Evolutionary conservation across 352 stramenopile genomes (phyloP).

Genomic region (Pythium periplocum): DNA sequence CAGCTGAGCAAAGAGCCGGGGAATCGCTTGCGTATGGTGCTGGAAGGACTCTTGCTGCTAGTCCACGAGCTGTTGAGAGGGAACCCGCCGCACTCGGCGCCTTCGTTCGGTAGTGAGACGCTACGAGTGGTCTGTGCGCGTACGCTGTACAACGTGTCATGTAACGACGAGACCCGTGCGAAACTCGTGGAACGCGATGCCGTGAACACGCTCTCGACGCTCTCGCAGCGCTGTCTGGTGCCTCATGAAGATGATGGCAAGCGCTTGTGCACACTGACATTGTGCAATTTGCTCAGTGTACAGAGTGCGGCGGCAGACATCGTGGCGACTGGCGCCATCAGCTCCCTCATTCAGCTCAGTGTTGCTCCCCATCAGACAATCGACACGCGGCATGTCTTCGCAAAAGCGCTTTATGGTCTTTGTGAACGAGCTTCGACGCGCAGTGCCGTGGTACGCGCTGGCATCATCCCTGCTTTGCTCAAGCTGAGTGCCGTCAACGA

Average conservation of each 20-base stretch:
- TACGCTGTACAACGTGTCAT: constrained; percentile 71
- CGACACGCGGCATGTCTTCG: constrained; percentile 54
- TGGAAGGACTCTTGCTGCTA: constrained; percentile 57
- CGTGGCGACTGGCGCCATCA: constrained; percentile 57
- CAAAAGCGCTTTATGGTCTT: constrained; percentile 58
- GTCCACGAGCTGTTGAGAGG: constrained; percentile 47
- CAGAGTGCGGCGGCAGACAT: constrained; percentile 69
- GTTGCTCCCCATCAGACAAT: constrained; percentile 36
- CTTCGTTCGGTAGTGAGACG: not conserved
- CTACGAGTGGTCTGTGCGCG: constrained; percentile 41
- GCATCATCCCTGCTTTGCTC: constrained; percentile 55
- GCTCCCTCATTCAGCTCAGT: constrained; percentile 56
- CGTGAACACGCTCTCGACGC: constrained; percentile 41
- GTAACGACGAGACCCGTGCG: constrained; percentile 48
- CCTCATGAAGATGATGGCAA: constrained; percentile 33
- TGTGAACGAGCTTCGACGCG: constrained; percentile 52
- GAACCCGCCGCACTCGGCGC: too few species aligned
- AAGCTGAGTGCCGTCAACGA: constrained; percentile 29
- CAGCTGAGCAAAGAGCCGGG: constrained; percentile 68
- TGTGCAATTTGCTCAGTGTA: constrained; percentile 77
- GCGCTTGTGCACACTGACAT: constrained; percentile 70
- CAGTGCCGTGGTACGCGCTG: constrained; percentile 35
- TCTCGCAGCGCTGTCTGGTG: constrained; percentile 25
- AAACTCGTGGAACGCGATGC: constrained; percentile 72
- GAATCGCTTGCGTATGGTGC: constrained; percentile 69